These are phyloP conservation scores for Komagataella populi DNA, from an alignment of 805 yeast genomes.

Conservation along the genomic window DNA sequence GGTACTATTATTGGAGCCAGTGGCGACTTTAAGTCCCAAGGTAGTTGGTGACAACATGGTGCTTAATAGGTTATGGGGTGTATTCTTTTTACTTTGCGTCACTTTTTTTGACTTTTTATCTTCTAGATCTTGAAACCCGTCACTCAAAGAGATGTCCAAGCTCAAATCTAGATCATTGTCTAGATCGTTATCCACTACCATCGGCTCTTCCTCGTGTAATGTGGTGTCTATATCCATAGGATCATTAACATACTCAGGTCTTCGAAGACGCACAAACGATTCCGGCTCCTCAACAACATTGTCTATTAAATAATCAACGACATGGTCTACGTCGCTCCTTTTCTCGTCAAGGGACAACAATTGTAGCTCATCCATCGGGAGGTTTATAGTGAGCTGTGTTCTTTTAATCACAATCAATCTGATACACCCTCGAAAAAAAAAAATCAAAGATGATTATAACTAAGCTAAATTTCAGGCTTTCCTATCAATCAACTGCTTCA, in stretches of 20 bases:
- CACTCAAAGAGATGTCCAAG: neutral
- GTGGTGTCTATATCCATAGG: neutral
- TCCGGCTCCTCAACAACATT: neutral
- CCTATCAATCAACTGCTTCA: neutral
- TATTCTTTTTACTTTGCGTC: neutral
- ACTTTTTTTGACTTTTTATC: neutral
- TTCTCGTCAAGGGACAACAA: neutral
- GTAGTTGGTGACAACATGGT: slow-evolving; percentile 9
- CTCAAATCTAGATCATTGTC: neutral
- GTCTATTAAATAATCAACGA: neutral
- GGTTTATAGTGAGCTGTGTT: neutral
- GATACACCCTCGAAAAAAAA: neutral
- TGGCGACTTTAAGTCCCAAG: slow-evolving; percentile 11
- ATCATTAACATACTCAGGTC: slow-evolving; percentile 1
- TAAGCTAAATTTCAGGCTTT: neutral
- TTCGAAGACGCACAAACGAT: neutral
- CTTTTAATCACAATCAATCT: neutral
- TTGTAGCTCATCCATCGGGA: neutral
- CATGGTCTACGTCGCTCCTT: neutral
- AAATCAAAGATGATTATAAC: neutral
- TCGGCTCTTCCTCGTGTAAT: neutral
- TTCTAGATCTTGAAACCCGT: neutral
- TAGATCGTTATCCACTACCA: neutral
- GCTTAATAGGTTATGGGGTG: neutral
- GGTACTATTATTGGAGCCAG: neutral